A percentile compares a stretch with the other conserved stretches of the same genome.
Conservation (phyloP, 441 rosid species). For the Hura crepitans region DNA sequence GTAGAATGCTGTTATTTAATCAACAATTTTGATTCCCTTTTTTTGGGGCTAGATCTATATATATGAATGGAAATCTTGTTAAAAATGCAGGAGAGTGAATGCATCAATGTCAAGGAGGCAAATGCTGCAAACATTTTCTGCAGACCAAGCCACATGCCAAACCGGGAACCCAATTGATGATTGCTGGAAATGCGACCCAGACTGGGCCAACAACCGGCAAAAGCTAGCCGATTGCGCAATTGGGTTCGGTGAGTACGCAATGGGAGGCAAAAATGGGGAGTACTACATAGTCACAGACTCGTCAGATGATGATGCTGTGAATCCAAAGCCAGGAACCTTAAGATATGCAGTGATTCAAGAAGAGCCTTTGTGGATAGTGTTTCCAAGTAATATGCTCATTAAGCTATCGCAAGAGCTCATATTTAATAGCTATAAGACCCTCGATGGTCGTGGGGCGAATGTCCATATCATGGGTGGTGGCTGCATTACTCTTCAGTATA, state of each 20-base stretch:
- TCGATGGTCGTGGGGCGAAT: conserved; percentile 91
- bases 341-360: conserved; percentile 87
- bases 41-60: background rate
- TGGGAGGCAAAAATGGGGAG: conserved; percentile 81
- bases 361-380: conserved; percentile 89
- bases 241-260: conserved; percentile 93
- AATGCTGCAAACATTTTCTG: conserved; percentile 37
- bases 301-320: conserved; percentile 72
- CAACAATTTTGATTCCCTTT: background rate
- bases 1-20: conserved; percentile 28
- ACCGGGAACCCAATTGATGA: conserved; percentile 94
- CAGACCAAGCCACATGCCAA: conserved; percentile 42
- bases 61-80: too few species aligned
- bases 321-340: conserved; percentile 75
- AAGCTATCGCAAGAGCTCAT: conserved; percentile 72
- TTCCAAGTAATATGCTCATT: conserved; percentile 75
- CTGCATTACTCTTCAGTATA: conserved; percentile 82
- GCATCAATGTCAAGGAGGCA: conserved; percentile 68
- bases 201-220: conserved; percentile 85
- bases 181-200: conserved; percentile 95
- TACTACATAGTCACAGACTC: conserved; percentile 79
- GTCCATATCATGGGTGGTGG: conserved; percentile 89
- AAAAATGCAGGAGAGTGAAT: conserved; percentile 64
- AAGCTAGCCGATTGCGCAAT: conserved; percentile 78
- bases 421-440: conserved; percentile 83